These are phyloP conservation scores for Plasmodium vinckei DNA, from an alignment of 169 alveolate genomes.

Conservation along the genomic window DNA sequence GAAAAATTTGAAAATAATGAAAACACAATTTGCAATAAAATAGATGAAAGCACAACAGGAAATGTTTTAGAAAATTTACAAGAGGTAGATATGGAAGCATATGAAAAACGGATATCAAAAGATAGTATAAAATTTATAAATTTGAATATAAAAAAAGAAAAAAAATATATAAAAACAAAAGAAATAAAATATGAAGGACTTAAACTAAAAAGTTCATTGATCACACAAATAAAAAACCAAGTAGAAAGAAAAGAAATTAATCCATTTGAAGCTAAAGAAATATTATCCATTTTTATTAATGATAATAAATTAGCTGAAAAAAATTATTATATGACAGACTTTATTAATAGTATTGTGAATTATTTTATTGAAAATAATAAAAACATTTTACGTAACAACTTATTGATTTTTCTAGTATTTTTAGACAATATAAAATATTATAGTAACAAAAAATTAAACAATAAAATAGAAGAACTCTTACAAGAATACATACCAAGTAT, in stretches of 20 bases:
- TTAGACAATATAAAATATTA: slow-evolving; percentile 38
- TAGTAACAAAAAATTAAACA: slow-evolving; percentile 44
- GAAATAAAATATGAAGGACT: slow-evolving; percentile 45
- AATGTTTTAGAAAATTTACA: slow-evolving; percentile 35
- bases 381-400: slow-evolving; percentile 2
- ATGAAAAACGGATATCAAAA: slow-evolving; percentile 48
- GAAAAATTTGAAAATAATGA: slow-evolving; percentile 2
- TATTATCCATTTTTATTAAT: slow-evolving; percentile 53
- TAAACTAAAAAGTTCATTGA: slow-evolving; percentile 24
- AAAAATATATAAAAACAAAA: slow-evolving; percentile 21
- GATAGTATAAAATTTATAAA: slow-evolving; percentile 53
- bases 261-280: slow-evolving; percentile 35
- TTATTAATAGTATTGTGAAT: slow-evolving; percentile 22
- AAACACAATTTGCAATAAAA: not conserved
- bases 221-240: slow-evolving; percentile 40
- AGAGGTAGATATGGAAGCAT: slow-evolving; percentile 61
- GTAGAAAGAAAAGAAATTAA: slow-evolving; percentile 11
- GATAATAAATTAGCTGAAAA: slow-evolving; percentile 52
- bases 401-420: slow-evolving; percentile 27
- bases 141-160: slow-evolving; percentile 53
- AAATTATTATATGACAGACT: slow-evolving; percentile 34
- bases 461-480: slow-evolving; percentile 15
- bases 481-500: slow-evolving; percentile 25
- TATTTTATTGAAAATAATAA: slow-evolving; percentile 2
- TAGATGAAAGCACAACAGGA: slow-evolving; percentile 29